These are phyloP conservation scores for Saccharomyces cerevisiae DNA, from an alignment of 805 yeast species.

Conservation along the genomic window DNA sequence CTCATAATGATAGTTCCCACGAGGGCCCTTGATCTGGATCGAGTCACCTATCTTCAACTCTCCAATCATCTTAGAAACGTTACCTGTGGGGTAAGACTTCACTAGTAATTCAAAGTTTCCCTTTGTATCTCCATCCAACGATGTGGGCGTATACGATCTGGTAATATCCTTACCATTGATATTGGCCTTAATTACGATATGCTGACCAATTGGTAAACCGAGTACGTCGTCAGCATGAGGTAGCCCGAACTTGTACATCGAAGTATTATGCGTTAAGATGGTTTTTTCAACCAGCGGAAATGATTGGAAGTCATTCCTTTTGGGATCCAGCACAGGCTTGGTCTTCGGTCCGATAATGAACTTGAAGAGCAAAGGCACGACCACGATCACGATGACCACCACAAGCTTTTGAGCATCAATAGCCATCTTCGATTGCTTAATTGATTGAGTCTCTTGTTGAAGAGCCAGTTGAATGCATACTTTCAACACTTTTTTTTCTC, in stretches of 20 bases:
- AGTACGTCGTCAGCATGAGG: constrained; percentile 66
- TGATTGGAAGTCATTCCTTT: constrained; percentile 58
- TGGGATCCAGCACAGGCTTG: constrained; percentile 38
- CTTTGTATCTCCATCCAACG: constrained; percentile 59
- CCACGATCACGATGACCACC: background rate
- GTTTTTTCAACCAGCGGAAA: constrained; percentile 77
- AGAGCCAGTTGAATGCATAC: background rate
- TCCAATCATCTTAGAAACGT: constrained; percentile 67
- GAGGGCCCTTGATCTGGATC: constrained; percentile 80
- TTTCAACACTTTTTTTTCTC: background rate
- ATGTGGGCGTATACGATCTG: constrained; percentile 85
- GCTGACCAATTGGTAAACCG: constrained; percentile 93
- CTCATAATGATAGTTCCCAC: constrained; percentile 75
- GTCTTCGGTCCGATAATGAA: background rate
- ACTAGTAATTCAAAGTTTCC: constrained; percentile 82
- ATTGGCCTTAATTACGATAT: constrained; percentile 67
- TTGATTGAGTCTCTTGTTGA: background rate
- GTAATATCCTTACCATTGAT: constrained; percentile 74
- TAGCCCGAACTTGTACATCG: constrained; percentile 73
- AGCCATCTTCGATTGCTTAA: constrained; percentile 1
- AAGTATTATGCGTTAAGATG: constrained; percentile 69
- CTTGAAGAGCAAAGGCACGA: background rate
- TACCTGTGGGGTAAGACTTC: constrained; percentile 80
- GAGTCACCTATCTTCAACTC: constrained; percentile 69
- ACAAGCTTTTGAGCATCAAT: background rate